Evolutionary conservation across 306 rosid genomes (phyloP).

Genomic region (Hylodesmum podocarpum): DNA sequence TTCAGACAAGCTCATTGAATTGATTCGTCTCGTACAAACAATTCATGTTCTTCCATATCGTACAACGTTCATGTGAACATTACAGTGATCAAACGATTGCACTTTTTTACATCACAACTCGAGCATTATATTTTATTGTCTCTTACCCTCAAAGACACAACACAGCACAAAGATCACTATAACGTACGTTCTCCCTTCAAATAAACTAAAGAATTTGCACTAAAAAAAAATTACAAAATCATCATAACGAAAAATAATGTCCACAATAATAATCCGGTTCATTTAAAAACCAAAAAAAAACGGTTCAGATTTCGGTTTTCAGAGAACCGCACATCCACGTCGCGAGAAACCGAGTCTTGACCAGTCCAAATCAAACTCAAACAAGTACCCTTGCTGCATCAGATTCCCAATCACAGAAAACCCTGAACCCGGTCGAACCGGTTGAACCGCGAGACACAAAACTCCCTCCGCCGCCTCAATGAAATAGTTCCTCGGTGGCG

Average conservation of each 20-base stretch:
- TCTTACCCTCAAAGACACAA: neutral
- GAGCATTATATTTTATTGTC: neutral
- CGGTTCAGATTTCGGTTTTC: slow-evolving; percentile 14
- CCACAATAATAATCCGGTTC: slow-evolving; percentile 10
- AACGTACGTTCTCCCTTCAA: too few species aligned
- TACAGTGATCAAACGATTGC: neutral
- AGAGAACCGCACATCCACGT: slow-evolving; percentile 63
- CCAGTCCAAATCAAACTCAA: slow-evolving; percentile 64
- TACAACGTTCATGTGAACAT: neutral
- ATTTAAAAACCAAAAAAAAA: neutral
- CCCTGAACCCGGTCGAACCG: slow-evolving; percentile 52
- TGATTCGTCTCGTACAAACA: neutral
- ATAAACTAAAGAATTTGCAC: neutral
- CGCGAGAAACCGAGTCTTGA: slow-evolving; percentile 77
- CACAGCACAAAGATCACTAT: neutral
- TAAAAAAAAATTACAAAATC: neutral
- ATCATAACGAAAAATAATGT: neutral
- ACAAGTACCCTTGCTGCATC: slow-evolving; percentile 81
- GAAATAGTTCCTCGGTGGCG: slow-evolving; percentile 68
- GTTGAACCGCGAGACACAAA: slow-evolving; percentile 64
- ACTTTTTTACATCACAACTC: neutral
- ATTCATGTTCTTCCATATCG: neutral
- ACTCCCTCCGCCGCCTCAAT: slow-evolving; percentile 53
- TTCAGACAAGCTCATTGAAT: neutral
- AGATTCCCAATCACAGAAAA: slow-evolving; percentile 79